Percentiles rank a stretch among this genome's conserved stretches.
These are phyloP conservation scores for Candida nemodendra DNA, from an alignment of 805 yeast species.

Conservation along the genomic window DNA sequence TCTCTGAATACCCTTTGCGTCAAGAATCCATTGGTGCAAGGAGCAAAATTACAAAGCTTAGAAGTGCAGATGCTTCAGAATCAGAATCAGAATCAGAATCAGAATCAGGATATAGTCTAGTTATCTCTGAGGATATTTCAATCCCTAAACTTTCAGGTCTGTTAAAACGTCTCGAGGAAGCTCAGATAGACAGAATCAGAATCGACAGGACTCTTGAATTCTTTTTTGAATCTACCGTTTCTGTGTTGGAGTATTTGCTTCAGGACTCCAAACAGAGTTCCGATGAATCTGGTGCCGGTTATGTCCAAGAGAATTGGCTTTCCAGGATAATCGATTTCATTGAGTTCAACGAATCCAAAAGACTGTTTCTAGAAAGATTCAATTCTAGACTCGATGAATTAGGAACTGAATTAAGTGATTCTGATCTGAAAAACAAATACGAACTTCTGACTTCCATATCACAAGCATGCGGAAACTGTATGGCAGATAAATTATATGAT, in stretches of 20 bases:
- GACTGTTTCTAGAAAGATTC: conserved; percentile 15
- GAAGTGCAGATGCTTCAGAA: too few species aligned
- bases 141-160: too few species aligned
- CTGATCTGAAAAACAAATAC: background rate
- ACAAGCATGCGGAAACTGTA: conserved; percentile 4
- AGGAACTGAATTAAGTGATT: too few species aligned
- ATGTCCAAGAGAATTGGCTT: conserved; percentile 13
- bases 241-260: conserved; percentile 8
- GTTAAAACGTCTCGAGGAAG: too few species aligned
- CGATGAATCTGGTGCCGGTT: background rate
- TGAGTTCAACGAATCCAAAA: conserved; percentile 26
- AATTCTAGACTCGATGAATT: background rate
- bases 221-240: conserved; percentile 7
- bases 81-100: too few species aligned
- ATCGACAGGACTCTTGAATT: conserved; percentile 13
- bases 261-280: conserved; percentile 4
- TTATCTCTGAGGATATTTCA: too few species aligned
- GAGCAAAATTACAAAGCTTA: too few species aligned
- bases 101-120: too few species aligned
- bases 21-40: too few species aligned
- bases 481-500: conserved; percentile 14
- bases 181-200: conserved; percentile 25
- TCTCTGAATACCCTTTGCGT: too few species aligned
- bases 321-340: conserved; percentile 11
- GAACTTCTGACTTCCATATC: conserved; percentile 3